Base-by-base conservation (phyloP, 805 yeast species). In the Candida glaebosa region DNA sequence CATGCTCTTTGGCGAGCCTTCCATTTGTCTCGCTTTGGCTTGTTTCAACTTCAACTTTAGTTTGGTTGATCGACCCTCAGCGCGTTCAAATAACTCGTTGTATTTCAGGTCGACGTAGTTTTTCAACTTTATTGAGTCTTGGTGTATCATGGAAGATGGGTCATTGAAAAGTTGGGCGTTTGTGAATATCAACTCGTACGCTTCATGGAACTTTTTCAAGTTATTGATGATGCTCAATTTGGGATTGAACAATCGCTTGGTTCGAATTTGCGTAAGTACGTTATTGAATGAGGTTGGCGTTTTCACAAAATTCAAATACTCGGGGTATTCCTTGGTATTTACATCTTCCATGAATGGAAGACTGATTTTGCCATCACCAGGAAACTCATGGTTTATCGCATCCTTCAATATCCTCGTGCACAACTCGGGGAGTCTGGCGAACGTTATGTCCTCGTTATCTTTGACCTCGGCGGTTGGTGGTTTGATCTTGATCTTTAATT, bases 81-180 rank as follows among this genome's bases (percentile, higher is more conserved):
- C 43, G 51, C 58, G 43, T 28, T 57, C 37, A 36, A 55, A 57
- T 33, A 67, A 50, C n/a, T 51, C 60, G 6, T 50, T 40, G 43
- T 47, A 65, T 51, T 73, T 63, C 45, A 69, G 65, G 30, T 69
- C 65, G 48, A 84, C 80, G 45, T 71, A 71, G 22, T 69, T 71
- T 45, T 77, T 71, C 39, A 93, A 70, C 34, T 75, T 73, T 30
- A 59, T 63, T 0, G 97, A 83, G 62, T 88, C 95, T 45, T 77
- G 77, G 54, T 81, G 79, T 31, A 90, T 81, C 40, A 79, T 71
- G 40, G 93, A 79, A 1, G 76, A 79, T 39, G 84, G 84, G 45
- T 81, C 84, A 60, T 90, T 91, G 62, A 81, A 91, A 1, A 73
- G 59, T 55, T 80, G 79, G 2, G 97, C 96, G 61, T 93, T 93